These are phyloP conservation scores for Violaceomyces palustris DNA, from an alignment of 1,284 basidiomycete genomes.

Conservation along the genomic window DNA sequence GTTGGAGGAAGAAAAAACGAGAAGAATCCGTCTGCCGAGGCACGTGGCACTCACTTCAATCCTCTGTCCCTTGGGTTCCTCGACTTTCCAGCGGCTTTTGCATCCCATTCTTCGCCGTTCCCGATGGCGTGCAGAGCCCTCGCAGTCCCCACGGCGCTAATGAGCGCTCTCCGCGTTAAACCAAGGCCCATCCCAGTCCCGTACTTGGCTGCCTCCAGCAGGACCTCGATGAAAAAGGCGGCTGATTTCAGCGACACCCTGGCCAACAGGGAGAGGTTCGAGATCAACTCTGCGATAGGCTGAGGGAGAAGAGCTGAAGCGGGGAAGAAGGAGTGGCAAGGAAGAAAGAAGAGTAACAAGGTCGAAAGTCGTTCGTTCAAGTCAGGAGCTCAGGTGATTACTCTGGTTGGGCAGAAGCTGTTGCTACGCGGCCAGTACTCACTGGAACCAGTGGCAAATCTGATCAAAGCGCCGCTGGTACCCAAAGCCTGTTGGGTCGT, in stretches of 20 bases:
- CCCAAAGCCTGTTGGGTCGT: conserved; percentile 6
- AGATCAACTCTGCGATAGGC: conserved; percentile 39
- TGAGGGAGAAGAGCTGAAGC: conserved; percentile 30
- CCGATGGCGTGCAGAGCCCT: conserved; percentile 30
- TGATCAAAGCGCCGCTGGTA: conserved; percentile 31
- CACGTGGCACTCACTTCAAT: too few species aligned
- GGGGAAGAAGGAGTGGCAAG: not conserved
- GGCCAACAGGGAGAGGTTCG: conserved; percentile 31
- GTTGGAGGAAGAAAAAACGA: too few species aligned
- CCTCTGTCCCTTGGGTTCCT: too few species aligned
- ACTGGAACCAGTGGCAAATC: conserved; percentile 32
- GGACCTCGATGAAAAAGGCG: conserved; percentile 43
- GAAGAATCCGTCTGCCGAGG: too few species aligned
- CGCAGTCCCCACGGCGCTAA: conserved; percentile 35
- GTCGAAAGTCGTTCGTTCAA: too few species aligned
- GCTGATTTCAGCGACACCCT: conserved; percentile 41
- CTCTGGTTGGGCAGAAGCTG: too few species aligned
- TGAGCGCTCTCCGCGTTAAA: conserved; percentile 37
- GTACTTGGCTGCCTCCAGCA: conserved; percentile 36
- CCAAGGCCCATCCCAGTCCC: conserved; percentile 33
- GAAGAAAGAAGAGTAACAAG: too few species aligned
- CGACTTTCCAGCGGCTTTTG: conserved; percentile 17
- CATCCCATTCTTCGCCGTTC: conserved; percentile 22
- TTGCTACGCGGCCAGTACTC: too few species aligned
- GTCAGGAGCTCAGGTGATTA: too few species aligned